Evolutionary conservation across 768 basidiomycete genomes (phyloP).

Genomic region (Trametes villosa): DNA sequence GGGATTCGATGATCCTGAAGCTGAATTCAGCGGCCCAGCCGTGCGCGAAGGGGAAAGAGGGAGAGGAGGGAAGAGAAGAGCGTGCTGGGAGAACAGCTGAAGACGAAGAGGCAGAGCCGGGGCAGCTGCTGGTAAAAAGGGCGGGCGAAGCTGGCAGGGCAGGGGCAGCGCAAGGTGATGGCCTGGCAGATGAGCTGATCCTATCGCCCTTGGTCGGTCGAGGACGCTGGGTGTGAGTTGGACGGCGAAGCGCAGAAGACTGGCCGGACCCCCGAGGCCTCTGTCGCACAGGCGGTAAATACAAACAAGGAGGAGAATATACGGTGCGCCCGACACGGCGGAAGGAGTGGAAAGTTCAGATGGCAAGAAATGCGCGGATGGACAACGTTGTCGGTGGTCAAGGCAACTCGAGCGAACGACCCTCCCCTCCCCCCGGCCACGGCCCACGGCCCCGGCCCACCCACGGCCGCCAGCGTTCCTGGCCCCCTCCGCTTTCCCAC

Average conservation of each 20-base stretch:
- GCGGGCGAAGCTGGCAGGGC: conserved; percentile 6
- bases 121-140: conserved; percentile 6
- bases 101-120: conserved; percentile 17
- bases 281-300: conserved; percentile 16
- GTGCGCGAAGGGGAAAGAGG: conserved; percentile 28
- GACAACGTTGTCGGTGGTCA: conserved; percentile 51
- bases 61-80: conserved; percentile 11
- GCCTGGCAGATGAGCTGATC: conserved; percentile 31
- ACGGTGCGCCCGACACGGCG: conserved; percentile 4
- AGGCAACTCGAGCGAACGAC: conserved; percentile 45
- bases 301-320: conserved; percentile 10
- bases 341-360: conserved; percentile 28
- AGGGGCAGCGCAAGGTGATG: conserved; percentile 15
- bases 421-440: conserved; percentile 1
- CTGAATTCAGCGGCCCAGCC: conserved; percentile 60
- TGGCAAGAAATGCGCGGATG: conserved; percentile 26
- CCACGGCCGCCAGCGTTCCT: conserved; percentile 7
- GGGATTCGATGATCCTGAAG: conserved; percentile 36
- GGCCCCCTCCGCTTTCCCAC: conserved; percentile 12
- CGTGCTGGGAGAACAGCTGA: conserved; percentile 22
- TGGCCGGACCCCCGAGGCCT: conserved; percentile 17
- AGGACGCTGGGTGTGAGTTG: neutral
- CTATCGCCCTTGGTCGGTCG: conserved; percentile 6
- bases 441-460: conserved; percentile 2
- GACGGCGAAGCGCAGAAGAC: conserved; percentile 5